Percentiles rank a stretch among this genome's conserved stretches.
Conservation (phyloP, 352 stramenopile genomes). For the Hyaloperonospora arabidopsidis region DNA sequence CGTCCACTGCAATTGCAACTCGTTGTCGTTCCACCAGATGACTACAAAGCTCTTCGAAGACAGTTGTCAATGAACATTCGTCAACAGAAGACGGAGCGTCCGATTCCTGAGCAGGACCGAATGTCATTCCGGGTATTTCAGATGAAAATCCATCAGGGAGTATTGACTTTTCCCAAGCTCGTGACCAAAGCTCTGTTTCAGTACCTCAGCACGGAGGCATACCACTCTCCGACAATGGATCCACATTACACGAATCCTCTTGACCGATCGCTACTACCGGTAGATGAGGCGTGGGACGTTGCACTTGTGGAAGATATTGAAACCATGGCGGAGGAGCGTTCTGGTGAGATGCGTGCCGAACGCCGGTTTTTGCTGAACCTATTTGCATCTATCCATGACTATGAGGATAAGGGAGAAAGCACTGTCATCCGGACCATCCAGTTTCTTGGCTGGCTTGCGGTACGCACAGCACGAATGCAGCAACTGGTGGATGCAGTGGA, state of each 20-base stretch:
- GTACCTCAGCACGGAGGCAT: slow-evolving; percentile 68
- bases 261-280: slow-evolving; percentile 34
- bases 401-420: slow-evolving; percentile 83
- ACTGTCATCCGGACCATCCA: slow-evolving; percentile 79
- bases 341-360: slow-evolving; percentile 68
- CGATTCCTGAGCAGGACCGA: slow-evolving; percentile 75
- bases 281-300: slow-evolving; percentile 44
- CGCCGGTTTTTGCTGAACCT: slow-evolving; percentile 74
- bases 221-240: slow-evolving; percentile 47
- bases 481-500: slow-evolving; percentile 37
- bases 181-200: slow-evolving; percentile 61
- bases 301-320: slow-evolving; percentile 51
- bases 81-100: slow-evolving; percentile 71
- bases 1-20: slow-evolving; percentile 67
- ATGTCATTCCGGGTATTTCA: slow-evolving; percentile 85
- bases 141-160: slow-evolving; percentile 75
- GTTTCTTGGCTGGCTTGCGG: slow-evolving; percentile 71
- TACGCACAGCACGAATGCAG: slow-evolving; percentile 57
- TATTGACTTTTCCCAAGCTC: slow-evolving; percentile 61
- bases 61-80: slow-evolving; percentile 83
- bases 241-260: slow-evolving; percentile 43
- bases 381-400: slow-evolving; percentile 79
- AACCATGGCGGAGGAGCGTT: slow-evolving; percentile 51
- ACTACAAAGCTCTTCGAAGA: slow-evolving; percentile 65
- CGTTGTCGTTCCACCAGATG: slow-evolving; percentile 56